Evolutionary conservation across 2,329 filamentous ascomycete genomes (phyloP), one percentile per base, ranked within the genome.

Genomic region (Penicillium sp.): DNA sequence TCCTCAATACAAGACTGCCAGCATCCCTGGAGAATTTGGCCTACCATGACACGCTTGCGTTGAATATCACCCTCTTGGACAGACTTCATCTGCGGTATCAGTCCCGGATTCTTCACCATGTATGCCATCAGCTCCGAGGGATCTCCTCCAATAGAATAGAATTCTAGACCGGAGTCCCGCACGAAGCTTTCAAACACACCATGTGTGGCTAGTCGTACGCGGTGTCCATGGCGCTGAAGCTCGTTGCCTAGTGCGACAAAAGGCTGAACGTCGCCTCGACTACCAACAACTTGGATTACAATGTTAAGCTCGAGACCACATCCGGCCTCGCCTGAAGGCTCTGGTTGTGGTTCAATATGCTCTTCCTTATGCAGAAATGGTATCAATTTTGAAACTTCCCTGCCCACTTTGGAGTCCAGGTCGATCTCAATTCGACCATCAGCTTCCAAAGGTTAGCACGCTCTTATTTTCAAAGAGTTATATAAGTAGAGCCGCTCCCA

Each of bases 181-280:
- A 84, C 80, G 47, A 84, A 83, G 4, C 78, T 72, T 53, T 81
- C 75, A 65, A 85, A 84, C 8, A 77, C 75, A 3, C 74, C 62
- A 64, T 84, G 82, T 0, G 83, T 85, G 38, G 82, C 83, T 6
- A 86, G 68, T 7, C 83, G 78, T 1, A 86, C 81, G 15, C 82
- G 78, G 63, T 86, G 83, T 4, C 80, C 78, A 51, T 80, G 74
- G 2, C 74, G 69, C 60, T 81, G 76, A 0, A 86, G 68, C n/a
- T 79, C 76, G 36, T 76, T 78, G 0, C 81, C 84, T 2, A 86
- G 72, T 0, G 83, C 81, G 47, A 86, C 72, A 56, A 86, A 86
- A 0, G 83, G 83, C 57, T 86, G 83, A 1, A 84, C 80, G 65
- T 84, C 82, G 6, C 82, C 82, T 12, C 4, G 82, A 79, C 63